Percentiles rank a stretch among this genome's conserved stretches.
These are phyloP conservation scores for Malassezia caprae DNA, from an alignment of 1,284 basidiomycete species.

Conservation along the genomic window DNA sequence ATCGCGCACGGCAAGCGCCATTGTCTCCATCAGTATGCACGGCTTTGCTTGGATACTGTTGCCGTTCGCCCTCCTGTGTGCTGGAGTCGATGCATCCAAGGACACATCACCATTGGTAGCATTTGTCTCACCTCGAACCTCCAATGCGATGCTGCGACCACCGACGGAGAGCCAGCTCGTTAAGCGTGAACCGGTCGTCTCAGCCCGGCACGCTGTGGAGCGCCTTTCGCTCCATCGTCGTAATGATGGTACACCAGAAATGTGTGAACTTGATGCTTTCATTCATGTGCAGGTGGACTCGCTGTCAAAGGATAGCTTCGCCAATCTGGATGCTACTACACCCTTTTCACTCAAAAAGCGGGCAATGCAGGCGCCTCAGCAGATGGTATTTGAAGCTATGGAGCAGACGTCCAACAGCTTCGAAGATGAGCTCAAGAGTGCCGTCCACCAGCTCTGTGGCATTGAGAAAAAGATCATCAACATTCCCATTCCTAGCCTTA, in stretches of 20 bases:
- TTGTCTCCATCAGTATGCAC: constrained; percentile 5
- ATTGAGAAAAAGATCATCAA: not conserved
- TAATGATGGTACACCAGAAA: constrained; percentile 1
- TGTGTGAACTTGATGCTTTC: constrained; percentile 12
- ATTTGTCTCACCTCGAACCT: constrained; percentile 6
- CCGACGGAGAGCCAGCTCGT: not conserved
- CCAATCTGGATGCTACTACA: not conserved
- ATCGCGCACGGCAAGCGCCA: not conserved
- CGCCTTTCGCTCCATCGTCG: constrained; percentile 9
- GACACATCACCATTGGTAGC: constrained; percentile 8
- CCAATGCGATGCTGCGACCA: constrained; percentile 2
- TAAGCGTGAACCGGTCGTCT: not conserved
- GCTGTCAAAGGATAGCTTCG: constrained; percentile 1
- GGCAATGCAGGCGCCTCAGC: constrained; percentile 3
- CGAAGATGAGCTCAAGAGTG: constrained; percentile 1
- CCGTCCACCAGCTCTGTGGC: not conserved
- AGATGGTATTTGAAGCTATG: constrained; percentile 8
- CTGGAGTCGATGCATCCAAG: not conserved
- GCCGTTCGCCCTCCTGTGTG: constrained; percentile 3
- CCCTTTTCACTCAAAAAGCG: constrained; percentile 6
- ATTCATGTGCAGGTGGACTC: constrained; percentile 13
- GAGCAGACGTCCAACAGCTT: constrained; percentile 6
- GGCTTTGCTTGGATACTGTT: not conserved
- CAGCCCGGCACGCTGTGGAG: constrained; percentile 1
- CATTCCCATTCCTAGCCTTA: not conserved